Evolutionary conservation across 2,329 filamentous ascomycete species (phyloP), one percentile per base, ranked within the genome.

Genomic region (Epichloe bromicola): DNA sequence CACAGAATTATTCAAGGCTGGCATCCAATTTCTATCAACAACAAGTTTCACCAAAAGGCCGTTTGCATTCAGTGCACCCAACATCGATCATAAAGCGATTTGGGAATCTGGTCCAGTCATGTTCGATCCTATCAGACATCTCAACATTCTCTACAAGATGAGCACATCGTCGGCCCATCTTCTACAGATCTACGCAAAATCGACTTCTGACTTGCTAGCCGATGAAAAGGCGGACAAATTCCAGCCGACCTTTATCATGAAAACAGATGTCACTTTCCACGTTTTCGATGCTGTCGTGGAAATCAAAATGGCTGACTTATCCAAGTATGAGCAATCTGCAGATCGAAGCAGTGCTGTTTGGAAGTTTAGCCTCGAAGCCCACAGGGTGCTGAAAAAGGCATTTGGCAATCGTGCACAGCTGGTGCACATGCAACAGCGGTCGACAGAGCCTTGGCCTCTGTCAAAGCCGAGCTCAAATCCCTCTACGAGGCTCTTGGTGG

Each of bases 121-220:
- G 46, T 95, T 86, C 61, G 91, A 97, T 63, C 79, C 81, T 0
- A 72, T 73, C 23, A 78, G 86, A 55, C 79, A 82, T 33, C 71
- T 94, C 51, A 98, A 98, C 58, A 61, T 97, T 19, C 70, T 95
- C 5, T 96, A 84, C 70, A 96, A 95, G 67, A 95, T 96, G 86
- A 85, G 82, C 0, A 69, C 80, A 14, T 95, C 86, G 84, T 93
- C 90, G 8, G 94, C 90, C 57, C 70, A 71, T 23, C 67, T 84
- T 52, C 73, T 98, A 42, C 82, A 82, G 45, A 76, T 83, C 49
- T 83, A 95, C 62, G 88, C 91, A 40, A 80, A 75, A 55, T 75
- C 79, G 42, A 91, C 89, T 0, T 71, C 93, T 26, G 76, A 79
- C 19, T 82, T 89, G 61, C 75, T 97, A 8, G 85, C 85, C 52